Evolutionary conservation across 2,329 filamentous ascomycete species (phyloP).

Genomic region (Clathrospora elynae): DNA sequence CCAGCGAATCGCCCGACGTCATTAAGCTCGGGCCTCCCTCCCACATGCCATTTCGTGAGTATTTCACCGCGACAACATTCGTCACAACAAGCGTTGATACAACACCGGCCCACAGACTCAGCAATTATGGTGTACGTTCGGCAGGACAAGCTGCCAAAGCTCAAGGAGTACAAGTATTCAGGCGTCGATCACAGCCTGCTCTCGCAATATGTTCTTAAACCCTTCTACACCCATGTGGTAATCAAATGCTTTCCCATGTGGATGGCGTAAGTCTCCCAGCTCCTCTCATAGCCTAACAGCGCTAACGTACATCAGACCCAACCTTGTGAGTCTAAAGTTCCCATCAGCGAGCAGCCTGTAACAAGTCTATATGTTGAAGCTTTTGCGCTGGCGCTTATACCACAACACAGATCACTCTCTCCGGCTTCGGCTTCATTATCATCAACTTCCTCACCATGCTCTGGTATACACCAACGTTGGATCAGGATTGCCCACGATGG

Average conservation of each 20-base stretch:
- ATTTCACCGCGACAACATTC: constrained; percentile 20
- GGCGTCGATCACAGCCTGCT: constrained; percentile 86
- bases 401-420: constrained; percentile 73
- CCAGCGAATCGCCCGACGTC: too few species aligned
- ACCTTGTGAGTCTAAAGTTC: constrained; percentile 40
- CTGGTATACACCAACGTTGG: constrained; percentile 93
- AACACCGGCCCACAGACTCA: constrained; percentile 6
- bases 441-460: constrained; percentile 88
- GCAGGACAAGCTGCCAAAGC: constrained; percentile 82
- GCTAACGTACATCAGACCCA: constrained; percentile 43
- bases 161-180: constrained; percentile 95
- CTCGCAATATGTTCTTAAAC: constrained; percentile 93
- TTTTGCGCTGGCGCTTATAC: constrained; percentile 8
- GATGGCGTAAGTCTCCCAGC: constrained; percentile 72
- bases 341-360: neutral
- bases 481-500: constrained; percentile 92
- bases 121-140: constrained; percentile 88
- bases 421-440: constrained; percentile 87
- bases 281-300: neutral
- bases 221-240: constrained; percentile 93
- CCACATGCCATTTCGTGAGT: too few species aligned
- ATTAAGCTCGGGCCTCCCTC: too few species aligned
- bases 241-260: constrained; percentile 93
- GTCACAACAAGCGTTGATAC: constrained; percentile 11
- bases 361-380: constrained; percentile 1